phyloP scores from a whole-genome alignment of 2,329 filamentous ascomycete genomes.

The Parastagonospora avenae region DNA sequence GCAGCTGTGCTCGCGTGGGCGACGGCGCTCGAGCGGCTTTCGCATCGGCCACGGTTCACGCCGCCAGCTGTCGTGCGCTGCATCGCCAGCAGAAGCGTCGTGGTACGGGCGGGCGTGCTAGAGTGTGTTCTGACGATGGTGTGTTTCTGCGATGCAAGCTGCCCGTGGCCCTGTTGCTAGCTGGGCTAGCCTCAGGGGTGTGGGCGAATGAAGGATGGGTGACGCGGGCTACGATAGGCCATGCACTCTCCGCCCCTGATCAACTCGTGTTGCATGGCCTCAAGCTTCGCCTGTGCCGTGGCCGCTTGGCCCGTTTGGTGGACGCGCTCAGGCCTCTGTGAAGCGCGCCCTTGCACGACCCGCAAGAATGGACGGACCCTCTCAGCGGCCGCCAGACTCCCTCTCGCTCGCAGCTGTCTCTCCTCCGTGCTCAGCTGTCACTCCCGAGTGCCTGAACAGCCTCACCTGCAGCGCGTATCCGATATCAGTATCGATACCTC shows the following conservation, averaged over 20 bases:
- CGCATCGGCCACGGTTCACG: too few species aligned
- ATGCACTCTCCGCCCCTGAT: constrained; percentile 27
- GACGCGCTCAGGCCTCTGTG: constrained; percentile 17
- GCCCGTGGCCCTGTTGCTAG: constrained; percentile 18
- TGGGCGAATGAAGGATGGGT: constrained; percentile 13
- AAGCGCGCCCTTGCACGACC: constrained; percentile 30
- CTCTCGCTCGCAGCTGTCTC: constrained; percentile 29
- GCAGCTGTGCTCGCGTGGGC: not conserved
- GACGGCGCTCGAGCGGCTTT: not conserved
- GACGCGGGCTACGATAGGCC: constrained; percentile 19
- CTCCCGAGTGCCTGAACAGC: constrained; percentile 36
- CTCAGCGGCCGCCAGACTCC: constrained; percentile 26
- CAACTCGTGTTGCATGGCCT: constrained; percentile 7
- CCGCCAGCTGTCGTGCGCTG: too few species aligned
- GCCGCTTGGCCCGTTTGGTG: constrained; percentile 14
- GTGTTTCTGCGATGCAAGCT: constrained; percentile 31
- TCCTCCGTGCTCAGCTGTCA: constrained; percentile 37
- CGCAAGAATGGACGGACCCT: constrained; percentile 25
- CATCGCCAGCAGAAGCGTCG: not conserved
- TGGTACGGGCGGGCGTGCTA: constrained; percentile 4
- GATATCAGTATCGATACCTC: constrained; percentile 8
- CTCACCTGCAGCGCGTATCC: constrained; percentile 27
- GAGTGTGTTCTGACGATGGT: constrained; percentile 16
- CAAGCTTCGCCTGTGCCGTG: constrained; percentile 23
- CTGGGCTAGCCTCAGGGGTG: constrained; percentile 20